Base-by-base conservation (phyloP, 2,329 filamentous ascomycete species). In the Aspergillus neotritici region DNA sequence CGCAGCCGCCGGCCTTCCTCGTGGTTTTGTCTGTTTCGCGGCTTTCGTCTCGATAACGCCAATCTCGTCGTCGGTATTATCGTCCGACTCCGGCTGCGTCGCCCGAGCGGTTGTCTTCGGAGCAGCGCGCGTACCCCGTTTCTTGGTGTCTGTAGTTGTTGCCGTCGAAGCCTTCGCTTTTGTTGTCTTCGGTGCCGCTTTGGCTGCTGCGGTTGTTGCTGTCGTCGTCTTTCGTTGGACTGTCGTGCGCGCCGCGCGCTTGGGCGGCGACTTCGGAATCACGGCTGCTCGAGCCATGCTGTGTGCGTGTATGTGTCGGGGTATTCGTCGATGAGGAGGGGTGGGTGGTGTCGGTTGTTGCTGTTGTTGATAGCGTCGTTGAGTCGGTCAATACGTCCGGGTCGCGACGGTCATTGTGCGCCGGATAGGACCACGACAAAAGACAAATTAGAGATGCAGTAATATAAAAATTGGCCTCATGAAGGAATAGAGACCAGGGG, bases 21-120 rank as follows among this genome's bases (percentile, higher is more conserved):
- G 55, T 2, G 48, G 21, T n/a, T n/a, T n/a, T n/a, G n/a, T n/a
- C n/a, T n/a, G n/a, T n/a, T 30, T 40, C 5, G 44, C 9, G 4
- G 38, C 21, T 16, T 44, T 48, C 12, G 33, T 30, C 13, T 45
- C 42, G 13, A 54, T 48, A 9, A 51, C 40, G 4, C 47, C 53
- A 17, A 60, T 47, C 31, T 60, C 56, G 45, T 60, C 56, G 30
- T 59, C 55, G n/a, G 53, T 54, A n/a, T 47, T 48, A 9, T 51
- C 52, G n/a, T 55, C 55, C 9, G 51, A 41, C 15, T 45, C 48
- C 15, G 50, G 46, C 2, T 55, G 46, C 3, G 40, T 34, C 5
- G 32, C 34, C 10, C 31, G 40, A 32, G 39, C 31, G 17, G 32
- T 31, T 4, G 51, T 34, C 28, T 40, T 34, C 9, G 42, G 32